Percentiles rank a stretch among this genome's conserved stretches.
These are phyloP conservation scores for Solanum hybrid DNA, from an alignment of 305 asterid species.

Conservation along the genomic window DNA sequence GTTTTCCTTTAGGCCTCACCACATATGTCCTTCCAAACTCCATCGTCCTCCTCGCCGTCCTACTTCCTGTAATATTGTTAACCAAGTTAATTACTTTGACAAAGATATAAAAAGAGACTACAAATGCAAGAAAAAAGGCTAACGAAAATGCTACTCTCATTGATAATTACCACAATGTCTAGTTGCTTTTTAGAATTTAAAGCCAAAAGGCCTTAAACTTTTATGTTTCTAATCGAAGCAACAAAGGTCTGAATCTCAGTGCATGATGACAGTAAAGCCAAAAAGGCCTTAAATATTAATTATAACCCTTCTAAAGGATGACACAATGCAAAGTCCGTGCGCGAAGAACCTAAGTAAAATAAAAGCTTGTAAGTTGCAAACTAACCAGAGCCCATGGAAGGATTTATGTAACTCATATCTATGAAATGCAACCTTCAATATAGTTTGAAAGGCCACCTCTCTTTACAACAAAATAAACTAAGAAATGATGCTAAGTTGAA, in stretches of 20 bases:
- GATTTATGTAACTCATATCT: conserved; percentile 68
- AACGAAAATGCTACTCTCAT: not conserved
- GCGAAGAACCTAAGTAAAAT: not conserved
- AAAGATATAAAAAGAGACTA: not conserved
- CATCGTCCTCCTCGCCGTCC: conserved; percentile 50
- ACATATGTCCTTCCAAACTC: conserved; percentile 98
- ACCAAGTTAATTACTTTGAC: not conserved
- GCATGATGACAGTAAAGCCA: conserved; percentile 13
- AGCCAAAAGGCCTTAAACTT: not conserved
- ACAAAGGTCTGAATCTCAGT: conserved; percentile 10
- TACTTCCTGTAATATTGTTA: conserved; percentile 46
- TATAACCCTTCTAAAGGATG: not conserved
- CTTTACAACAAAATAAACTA: conserved; percentile 8
- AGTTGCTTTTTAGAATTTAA: not conserved
- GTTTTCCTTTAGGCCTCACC: conserved; percentile 94
- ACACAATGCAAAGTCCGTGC: not conserved
- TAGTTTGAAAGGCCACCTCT: conserved; percentile 10
- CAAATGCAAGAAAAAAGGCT: not conserved
- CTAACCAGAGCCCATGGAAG: conserved; percentile 91
- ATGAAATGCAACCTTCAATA: conserved; percentile 8
- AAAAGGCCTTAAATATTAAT: not conserved
- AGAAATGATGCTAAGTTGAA: conserved; percentile 29
- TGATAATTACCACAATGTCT: not conserved
- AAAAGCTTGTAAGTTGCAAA: not conserved
- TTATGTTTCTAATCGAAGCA: not conserved